phyloP scores from a whole-genome alignment of 2,329 filamentous ascomycete species.

The Ophiostoma ips region DNA sequence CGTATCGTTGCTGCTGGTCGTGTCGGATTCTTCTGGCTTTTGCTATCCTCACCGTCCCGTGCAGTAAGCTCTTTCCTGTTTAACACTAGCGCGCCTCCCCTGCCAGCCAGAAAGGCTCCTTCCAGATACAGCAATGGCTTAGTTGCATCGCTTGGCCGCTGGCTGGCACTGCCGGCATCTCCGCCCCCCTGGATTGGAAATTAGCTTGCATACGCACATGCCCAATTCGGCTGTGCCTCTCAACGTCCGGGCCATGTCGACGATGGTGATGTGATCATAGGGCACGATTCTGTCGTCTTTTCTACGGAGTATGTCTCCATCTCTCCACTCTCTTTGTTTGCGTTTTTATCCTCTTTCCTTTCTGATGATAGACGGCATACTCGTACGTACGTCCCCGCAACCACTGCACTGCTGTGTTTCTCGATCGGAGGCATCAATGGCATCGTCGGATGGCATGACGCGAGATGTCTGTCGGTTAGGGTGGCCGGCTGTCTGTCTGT shows the following conservation, averaged over 20 bases:
- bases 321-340: not conserved
- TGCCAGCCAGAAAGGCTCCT: not conserved
- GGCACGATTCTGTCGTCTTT: not conserved
- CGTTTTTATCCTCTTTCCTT: not conserved
- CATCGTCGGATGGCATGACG: not conserved
- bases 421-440: not conserved
- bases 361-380: not conserved
- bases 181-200: too few relatives aligned
- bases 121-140: not conserved
- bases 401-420: not conserved
- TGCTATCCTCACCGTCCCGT: not conserved
- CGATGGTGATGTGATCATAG: not conserved
- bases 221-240: not conserved
- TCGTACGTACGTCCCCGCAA: too few relatives aligned
- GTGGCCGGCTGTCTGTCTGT: too few relatives aligned
- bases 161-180: too few relatives aligned
- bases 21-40: not conserved
- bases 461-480: too few relatives aligned
- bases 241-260: not conserved
- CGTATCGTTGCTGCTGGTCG: not conserved
- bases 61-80: not conserved
- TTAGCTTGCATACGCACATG: not conserved
- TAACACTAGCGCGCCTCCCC: not conserved
- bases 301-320: too few relatives aligned
- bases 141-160: not conserved